Conservation (phyloP, 2,329 filamentous ascomycete genomes). For the Sclerotinia minor region DNA sequence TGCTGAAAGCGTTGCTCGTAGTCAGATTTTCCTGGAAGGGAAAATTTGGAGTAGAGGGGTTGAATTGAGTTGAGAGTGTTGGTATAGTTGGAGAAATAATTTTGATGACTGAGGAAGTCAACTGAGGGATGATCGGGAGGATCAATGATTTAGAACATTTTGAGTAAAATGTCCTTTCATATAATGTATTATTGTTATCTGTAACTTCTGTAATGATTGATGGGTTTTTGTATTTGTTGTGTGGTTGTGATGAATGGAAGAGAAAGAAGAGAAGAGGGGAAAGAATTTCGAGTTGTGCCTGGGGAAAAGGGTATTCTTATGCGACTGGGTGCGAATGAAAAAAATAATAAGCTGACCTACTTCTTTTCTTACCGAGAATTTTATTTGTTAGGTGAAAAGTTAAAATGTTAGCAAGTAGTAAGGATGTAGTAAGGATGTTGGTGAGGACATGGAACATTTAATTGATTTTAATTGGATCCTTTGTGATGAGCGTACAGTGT, state of each 20-base stretch:
- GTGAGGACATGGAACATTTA: background rate
- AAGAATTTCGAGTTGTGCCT: background rate
- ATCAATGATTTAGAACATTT: constrained; percentile 22
- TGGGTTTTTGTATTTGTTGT: background rate
- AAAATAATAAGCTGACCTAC: background rate
- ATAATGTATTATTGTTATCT: background rate
- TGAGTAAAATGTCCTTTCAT: constrained; percentile 5
- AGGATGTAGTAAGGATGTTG: background rate
- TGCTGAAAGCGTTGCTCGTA: constrained; percentile 62
- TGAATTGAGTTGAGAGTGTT: constrained; percentile 37
- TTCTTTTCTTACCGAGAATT: background rate
- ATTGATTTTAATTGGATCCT: background rate
- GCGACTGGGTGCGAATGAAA: background rate
- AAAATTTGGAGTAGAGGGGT: constrained; percentile 54
- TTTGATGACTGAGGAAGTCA: constrained; percentile 22
- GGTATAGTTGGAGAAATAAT: constrained; percentile 9
- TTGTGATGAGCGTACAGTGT: background rate
- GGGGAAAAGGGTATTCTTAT: constrained; percentile 11
- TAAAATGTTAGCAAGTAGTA: too few relatives aligned
- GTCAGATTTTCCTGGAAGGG: constrained; percentile 65
- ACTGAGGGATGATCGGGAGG: constrained; percentile 11
- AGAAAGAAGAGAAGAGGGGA: background rate
- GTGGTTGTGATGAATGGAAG: background rate
- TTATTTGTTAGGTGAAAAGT: background rate
- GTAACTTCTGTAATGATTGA: background rate